Conservation (phyloP, 495 filamentous ascomycete species). For the Polyplosphaeria fusca region DNA sequence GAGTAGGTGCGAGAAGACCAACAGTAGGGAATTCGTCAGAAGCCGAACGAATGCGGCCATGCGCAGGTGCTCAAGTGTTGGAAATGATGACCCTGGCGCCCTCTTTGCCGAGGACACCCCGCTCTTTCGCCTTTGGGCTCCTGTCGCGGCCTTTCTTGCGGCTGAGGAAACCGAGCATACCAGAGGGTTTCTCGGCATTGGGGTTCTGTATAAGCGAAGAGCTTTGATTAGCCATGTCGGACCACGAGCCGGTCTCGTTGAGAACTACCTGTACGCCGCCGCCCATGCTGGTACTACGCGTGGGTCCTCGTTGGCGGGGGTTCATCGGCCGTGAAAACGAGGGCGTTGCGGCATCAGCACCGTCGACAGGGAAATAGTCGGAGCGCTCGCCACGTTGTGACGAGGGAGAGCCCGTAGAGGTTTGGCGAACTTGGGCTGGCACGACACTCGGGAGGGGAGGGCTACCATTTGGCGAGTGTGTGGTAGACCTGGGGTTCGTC, state of each 20-base stretch:
- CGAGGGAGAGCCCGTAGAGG: slow-evolving; percentile 16
- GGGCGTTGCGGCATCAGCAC: slow-evolving; percentile 33
- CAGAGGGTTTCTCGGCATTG: slow-evolving; percentile 52
- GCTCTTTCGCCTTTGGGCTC: slow-evolving; percentile 91
- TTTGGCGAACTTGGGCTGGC: slow-evolving; percentile 13
- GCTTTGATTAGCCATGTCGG: slow-evolving; percentile 77
- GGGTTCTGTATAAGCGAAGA: slow-evolving; percentile 71
- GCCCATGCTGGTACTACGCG: slow-evolving; percentile 68
- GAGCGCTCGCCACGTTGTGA: slow-evolving; percentile 34
- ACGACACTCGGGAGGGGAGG: slow-evolving; percentile 34
- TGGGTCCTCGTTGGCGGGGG: slow-evolving; percentile 45
- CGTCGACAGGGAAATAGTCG: slow-evolving; percentile 45
- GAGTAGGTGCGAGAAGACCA: background rate
- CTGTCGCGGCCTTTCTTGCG: slow-evolving; percentile 85
- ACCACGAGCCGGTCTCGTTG: slow-evolving; percentile 85
- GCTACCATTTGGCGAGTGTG: slow-evolving; percentile 41
- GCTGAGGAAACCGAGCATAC: slow-evolving; percentile 85
- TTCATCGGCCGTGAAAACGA: slow-evolving; percentile 36
- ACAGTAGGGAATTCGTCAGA: background rate
- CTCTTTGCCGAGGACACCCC: slow-evolving; percentile 91
- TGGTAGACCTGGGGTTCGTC: slow-evolving; percentile 37
- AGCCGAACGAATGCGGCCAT: background rate
- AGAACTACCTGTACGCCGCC: slow-evolving; percentile 90
- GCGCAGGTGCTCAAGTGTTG: slow-evolving; percentile 20
- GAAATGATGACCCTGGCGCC: slow-evolving; percentile 74